Evolutionary conservation across 768 basidiomycete genomes (phyloP), one percentile per base, ranked within the genome.

Genomic region (Lactifluus hygrophoroides): DNA sequence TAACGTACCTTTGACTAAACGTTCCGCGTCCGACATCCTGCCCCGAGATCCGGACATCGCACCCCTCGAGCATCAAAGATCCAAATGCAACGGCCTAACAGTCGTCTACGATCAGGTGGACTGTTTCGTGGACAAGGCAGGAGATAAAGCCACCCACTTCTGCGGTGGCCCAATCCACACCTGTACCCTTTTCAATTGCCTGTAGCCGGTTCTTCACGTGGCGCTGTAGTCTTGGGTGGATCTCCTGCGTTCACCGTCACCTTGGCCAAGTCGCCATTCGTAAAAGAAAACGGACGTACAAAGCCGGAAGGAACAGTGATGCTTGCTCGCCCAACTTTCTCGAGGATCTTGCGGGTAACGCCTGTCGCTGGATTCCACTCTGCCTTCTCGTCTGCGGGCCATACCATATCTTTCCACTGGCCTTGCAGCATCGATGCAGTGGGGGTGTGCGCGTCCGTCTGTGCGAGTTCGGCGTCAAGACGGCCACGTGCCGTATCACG

Each of bases 1-100:
- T 25, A 59, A 43, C 72, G 16, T 46, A 80, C 80, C 87, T 76
- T 51, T 91, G 89, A 63, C 88, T 90, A 71, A 94, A 92, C 11
- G 91, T 94, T 2, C 94, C 93, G 38, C 93, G 70, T 0, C 93
- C 94, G 0, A 94, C 90, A 67, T 95, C 94, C 70, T 96, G 94
- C 7, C 94, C 94, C 2, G 91, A 93, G 32, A 96, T 90, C 16
- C 93, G 81, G 9, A 96, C 79, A 66, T 94, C 88, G 61, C 76
- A 82, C 1, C 90, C 90, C 52, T 91, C 86, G 2, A 81, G 72
- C 83, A 95, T 81, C 34, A 95, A 76, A 1, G 90, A 83, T 0
- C 94, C 94, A 65, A 94, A 90, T 0, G 94, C 93, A 70, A 96
- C 71, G 0, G 90, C 88, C 88, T 90, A 55, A 37, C 28, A 54